Conservation (phyloP, 2,329 filamentous ascomycete genomes). For the Venturia effusa region DNA sequence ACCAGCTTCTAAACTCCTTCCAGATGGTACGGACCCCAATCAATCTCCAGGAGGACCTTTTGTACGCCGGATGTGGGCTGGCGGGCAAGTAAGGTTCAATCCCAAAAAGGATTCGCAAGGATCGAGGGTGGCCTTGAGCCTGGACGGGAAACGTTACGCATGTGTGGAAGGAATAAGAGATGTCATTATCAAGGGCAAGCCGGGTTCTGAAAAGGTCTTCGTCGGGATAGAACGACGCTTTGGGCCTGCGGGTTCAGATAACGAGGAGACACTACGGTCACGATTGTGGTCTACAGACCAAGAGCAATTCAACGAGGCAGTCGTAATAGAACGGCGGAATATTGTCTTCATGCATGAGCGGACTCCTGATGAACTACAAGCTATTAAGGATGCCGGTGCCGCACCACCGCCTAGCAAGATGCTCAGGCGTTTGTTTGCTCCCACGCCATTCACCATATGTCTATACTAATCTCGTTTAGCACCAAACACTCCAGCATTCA, state of each 20-base stretch:
- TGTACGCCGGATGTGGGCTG: slow-evolving; percentile 76
- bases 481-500: slow-evolving; percentile 41
- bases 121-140: slow-evolving; percentile 13
- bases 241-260: slow-evolving; percentile 21
- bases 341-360: slow-evolving; percentile 53
- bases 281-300: slow-evolving; percentile 34
- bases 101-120: slow-evolving; percentile 8
- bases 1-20: slow-evolving; percentile 49
- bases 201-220: slow-evolving; percentile 45
- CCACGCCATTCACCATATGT: slow-evolving; percentile 19
- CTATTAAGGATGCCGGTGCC: slow-evolving; percentile 18
- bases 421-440: slow-evolving; percentile 22
- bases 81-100: slow-evolving; percentile 55
- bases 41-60: slow-evolving; percentile 67
- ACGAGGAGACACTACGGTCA: slow-evolving; percentile 22
- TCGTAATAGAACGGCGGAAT: slow-evolving; percentile 45
- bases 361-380: slow-evolving; percentile 27
- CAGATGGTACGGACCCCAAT: slow-evolving; percentile 74
- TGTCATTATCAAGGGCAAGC: slow-evolving; percentile 38
- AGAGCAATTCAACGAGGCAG: slow-evolving; percentile 28
- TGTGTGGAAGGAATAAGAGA: slow-evolving; percentile 38
- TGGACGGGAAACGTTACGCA: slow-evolving; percentile 28
- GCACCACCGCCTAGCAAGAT: slow-evolving; percentile 24
- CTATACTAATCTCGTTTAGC: slow-evolving; percentile 25
- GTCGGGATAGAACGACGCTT: slow-evolving; percentile 48